A percentile compares a stretch with the other conserved stretches of the same genome.
Evolutionary conservation across 371 early-diverging fungal genomes (phyloP).

Genomic region (Mortierella sp.): DNA sequence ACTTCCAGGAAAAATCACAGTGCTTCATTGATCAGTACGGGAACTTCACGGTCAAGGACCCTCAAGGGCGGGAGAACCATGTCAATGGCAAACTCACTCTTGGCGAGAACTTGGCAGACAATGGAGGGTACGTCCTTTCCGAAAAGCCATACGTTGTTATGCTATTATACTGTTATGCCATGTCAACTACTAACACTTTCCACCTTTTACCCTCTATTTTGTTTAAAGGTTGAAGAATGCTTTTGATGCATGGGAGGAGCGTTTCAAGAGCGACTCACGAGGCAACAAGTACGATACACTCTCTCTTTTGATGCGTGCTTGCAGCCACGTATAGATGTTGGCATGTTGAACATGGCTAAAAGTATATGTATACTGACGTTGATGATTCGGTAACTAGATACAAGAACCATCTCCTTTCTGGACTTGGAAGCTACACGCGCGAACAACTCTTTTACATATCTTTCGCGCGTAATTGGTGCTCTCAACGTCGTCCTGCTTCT

Average conservation of each 20-base stretch:
- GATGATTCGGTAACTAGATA: too few species aligned
- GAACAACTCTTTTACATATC: constrained; percentile 71
- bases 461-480: constrained; percentile 69
- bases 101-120: constrained; percentile 75
- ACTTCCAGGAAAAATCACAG: constrained; percentile 62
- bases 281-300: constrained; percentile 49
- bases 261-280: constrained; percentile 39
- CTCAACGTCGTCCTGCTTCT: constrained; percentile 57
- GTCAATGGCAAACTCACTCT: constrained; percentile 72
- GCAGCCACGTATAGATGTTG: too few species aligned
- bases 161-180: too few species aligned
- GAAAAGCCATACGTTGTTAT: too few species aligned
- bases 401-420: constrained; percentile 61
- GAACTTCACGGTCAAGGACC: constrained; percentile 61
- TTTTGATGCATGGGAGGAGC: constrained; percentile 57
- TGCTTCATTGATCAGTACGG: constrained; percentile 76
- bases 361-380: too few species aligned
- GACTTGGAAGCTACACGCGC: constrained; percentile 58
- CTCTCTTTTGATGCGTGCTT: not conserved
- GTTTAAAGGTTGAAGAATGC: constrained; percentile 49
- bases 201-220: too few species aligned
- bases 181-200: too few species aligned
- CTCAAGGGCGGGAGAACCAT: constrained; percentile 56
- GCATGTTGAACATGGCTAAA: too few species aligned
- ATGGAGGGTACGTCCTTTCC: constrained; percentile 53